A percentile compares a stretch with the other conserved stretches of the same genome.
Evolutionary conservation across 148 eudicot species (phyloP).

Genomic region (Persicaria tinctoria): DNA sequence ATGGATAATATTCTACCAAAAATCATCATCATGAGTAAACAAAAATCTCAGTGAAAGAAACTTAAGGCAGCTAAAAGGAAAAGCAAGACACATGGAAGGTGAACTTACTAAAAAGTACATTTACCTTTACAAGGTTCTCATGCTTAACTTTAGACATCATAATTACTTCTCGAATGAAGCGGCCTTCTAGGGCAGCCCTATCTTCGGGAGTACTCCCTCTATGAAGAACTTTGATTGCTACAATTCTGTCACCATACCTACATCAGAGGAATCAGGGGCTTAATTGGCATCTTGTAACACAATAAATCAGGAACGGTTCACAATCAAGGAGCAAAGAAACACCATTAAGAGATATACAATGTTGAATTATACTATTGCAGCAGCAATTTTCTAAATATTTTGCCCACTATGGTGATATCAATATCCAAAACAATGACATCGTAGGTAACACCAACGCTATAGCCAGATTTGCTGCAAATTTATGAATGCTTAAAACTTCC

Average conservation of each 20-base stretch:
- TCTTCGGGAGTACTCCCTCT: slow-evolving; percentile 69
- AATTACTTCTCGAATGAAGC: slow-evolving; percentile 82
- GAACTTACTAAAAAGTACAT: slow-evolving; percentile 6
- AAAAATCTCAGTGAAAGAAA: not conserved
- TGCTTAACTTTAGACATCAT: slow-evolving; percentile 96
- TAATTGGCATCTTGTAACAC: not conserved
- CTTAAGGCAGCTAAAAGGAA: not conserved
- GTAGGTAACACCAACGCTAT: not conserved
- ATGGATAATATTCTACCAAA: not conserved
- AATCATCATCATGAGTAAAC: not conserved
- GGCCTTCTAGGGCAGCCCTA: slow-evolving; percentile 58
- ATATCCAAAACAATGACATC: not conserved
- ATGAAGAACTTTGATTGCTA: slow-evolving; percentile 85
- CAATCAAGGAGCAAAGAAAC: not conserved
- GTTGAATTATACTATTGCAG: not conserved
- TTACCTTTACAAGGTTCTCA: slow-evolving; percentile 80
- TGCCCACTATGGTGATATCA: not conserved
- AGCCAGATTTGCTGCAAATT: not conserved
- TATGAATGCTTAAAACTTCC: slow-evolving; percentile 6
- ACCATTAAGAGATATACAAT: not conserved
- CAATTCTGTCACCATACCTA: slow-evolving; percentile 78
- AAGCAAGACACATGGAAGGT: not conserved
- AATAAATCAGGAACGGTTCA: not conserved
- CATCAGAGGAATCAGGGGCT: slow-evolving; percentile 9
- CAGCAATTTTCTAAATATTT: not conserved